These are phyloP conservation scores for Rosa hybrid DNA, from an alignment of 331 rosid species.

Conservation along the genomic window DNA sequence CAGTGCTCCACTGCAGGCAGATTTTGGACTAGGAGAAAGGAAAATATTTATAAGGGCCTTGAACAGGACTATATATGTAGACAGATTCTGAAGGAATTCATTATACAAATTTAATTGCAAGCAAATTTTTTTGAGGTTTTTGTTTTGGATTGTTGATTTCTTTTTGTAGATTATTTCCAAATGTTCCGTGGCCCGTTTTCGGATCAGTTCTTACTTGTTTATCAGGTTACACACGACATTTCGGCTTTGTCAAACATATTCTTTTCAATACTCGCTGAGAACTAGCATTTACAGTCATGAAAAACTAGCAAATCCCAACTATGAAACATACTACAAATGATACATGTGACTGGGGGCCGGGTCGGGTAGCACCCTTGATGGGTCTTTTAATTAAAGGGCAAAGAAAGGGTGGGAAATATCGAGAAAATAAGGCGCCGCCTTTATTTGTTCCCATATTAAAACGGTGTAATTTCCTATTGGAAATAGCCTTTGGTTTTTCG, in stretches of 20 bases:
- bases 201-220: not conserved
- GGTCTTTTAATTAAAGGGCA: too few relatives aligned
- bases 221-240: not conserved
- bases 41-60: not conserved
- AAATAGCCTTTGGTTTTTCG: not conserved
- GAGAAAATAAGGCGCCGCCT: not conserved
- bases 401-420: too few relatives aligned
- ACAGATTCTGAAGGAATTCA: conserved; percentile 6
- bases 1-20: conserved; percentile 6
- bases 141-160: conserved; percentile 4
- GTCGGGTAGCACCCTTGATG: too few relatives aligned
- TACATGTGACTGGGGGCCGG: too few relatives aligned
- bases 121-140: not conserved
- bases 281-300: not conserved
- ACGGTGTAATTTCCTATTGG: not conserved
- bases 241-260: too few relatives aligned
- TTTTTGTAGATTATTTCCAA: not conserved
- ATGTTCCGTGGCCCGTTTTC: not conserved
- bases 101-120: conserved; percentile 4
- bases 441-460: not conserved
- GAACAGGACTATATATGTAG: not conserved
- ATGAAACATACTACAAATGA: not conserved
- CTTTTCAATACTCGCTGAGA: too few relatives aligned
- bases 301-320: not conserved
- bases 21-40: not conserved